phyloP scores from a whole-genome alignment of 192 early-diverging fungal genomes.

The Backusella parvicylindrica region DNA sequence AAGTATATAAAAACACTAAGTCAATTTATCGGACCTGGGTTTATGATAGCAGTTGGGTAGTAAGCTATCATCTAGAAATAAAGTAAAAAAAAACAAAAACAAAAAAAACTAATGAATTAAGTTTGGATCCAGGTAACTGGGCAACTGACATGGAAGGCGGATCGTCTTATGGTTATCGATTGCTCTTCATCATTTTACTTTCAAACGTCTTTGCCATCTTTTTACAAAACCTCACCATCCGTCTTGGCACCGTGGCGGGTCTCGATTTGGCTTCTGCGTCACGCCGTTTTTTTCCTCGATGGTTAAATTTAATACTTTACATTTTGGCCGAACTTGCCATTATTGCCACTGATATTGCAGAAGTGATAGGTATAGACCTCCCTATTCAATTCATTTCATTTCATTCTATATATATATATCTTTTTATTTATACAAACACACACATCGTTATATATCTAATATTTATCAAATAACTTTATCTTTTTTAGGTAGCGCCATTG shows the following conservation, averaged over 20 bases:
- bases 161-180: constrained; percentile 67
- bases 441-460: neutral
- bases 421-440: neutral
- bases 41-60: constrained; percentile 34
- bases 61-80: neutral
- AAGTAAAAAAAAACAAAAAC: neutral
- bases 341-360: constrained; percentile 80
- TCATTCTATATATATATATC: neutral
- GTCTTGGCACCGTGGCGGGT: constrained; percentile 72
- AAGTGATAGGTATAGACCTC: constrained; percentile 68
- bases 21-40: constrained; percentile 30
- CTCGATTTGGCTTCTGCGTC: constrained; percentile 73
- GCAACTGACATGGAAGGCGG: constrained; percentile 79
- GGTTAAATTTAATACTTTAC: constrained; percentile 64
- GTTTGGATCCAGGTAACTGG: constrained; percentile 86
- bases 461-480: no score
- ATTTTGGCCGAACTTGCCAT: constrained; percentile 73
- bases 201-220: constrained; percentile 76
- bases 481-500: constrained; percentile 68
- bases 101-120: neutral
- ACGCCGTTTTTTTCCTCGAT: constrained; percentile 51
- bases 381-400: no score
- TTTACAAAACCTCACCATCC: constrained; percentile 74
- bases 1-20: neutral
- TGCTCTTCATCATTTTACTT: constrained; percentile 69